Conservation (phyloP, 2,329 filamentous ascomycete genomes). For the Verticillium alfalfae region DNA sequence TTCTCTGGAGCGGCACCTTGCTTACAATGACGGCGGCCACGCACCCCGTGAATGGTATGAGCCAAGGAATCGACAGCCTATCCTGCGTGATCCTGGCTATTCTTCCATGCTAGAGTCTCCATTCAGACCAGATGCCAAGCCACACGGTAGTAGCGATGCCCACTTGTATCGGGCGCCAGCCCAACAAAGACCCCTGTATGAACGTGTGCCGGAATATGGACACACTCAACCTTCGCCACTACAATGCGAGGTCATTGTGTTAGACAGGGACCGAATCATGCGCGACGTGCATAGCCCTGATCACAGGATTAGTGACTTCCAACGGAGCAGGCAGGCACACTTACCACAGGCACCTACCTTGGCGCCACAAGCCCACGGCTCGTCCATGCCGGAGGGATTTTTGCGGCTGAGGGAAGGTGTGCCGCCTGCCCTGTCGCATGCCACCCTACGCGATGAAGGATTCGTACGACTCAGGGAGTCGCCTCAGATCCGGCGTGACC, state of each 20-base stretch:
- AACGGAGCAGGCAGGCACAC: background rate
- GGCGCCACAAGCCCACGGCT: background rate
- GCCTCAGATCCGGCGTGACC: background rate
- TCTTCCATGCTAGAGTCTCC: background rate
- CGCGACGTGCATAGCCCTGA: background rate
- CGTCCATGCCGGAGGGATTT: background rate
- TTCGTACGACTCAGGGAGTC: constrained; percentile 1
- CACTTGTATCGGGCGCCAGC: background rate
- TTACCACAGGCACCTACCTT: background rate
- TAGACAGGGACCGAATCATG: background rate
- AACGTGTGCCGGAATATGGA: background rate
- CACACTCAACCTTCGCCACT: background rate
- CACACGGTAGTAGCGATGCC: background rate
- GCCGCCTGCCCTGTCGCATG: background rate
- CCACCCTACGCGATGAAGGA: background rate
- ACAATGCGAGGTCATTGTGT: background rate
- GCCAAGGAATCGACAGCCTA: background rate
- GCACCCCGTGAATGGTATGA: background rate
- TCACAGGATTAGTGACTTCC: background rate
- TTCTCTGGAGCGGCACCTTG: constrained; percentile 1
- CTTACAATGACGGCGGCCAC: background rate
- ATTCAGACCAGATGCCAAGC: background rate
- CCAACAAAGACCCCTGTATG: background rate
- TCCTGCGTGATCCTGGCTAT: background rate
- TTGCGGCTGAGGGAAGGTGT: background rate